Percentiles rank a stretch among this genome's conserved stretches.
Evolutionary conservation across 768 basidiomycete genomes (phyloP).

Genomic region (Crepidotus variabilis): DNA sequence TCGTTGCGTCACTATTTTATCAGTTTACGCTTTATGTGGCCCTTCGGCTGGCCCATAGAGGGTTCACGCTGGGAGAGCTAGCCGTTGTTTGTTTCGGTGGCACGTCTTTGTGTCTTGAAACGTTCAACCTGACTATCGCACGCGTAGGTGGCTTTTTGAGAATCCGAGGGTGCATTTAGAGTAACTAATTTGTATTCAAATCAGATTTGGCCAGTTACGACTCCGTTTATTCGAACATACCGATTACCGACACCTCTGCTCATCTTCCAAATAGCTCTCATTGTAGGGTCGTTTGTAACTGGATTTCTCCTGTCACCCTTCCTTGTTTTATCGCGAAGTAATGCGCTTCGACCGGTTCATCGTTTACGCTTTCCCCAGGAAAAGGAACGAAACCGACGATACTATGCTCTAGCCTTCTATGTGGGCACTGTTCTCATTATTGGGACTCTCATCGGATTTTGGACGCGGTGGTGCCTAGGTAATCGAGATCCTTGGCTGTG

Average conservation of each 20-base stretch:
- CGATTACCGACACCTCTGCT: slow-evolving; percentile 90
- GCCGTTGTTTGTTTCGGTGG: slow-evolving; percentile 87
- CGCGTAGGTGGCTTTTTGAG: slow-evolving; percentile 46
- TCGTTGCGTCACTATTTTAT: slow-evolving; percentile 73
- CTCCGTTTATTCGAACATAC: slow-evolving; percentile 85
- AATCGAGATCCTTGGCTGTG: slow-evolving; percentile 85
- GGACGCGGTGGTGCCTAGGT: slow-evolving; percentile 87
- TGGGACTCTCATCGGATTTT: slow-evolving; percentile 80
- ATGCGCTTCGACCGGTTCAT: slow-evolving; percentile 80
- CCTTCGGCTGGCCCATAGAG: slow-evolving; percentile 86
- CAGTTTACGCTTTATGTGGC: slow-evolving; percentile 90
- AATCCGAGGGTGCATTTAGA: background rate
- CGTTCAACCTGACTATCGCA: slow-evolving; percentile 79
- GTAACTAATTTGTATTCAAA: slow-evolving; percentile 1
- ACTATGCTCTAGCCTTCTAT: slow-evolving; percentile 85
- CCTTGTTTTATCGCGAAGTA: slow-evolving; percentile 86
- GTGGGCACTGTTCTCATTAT: slow-evolving; percentile 72
- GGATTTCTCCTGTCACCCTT: slow-evolving; percentile 94
- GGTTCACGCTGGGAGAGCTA: slow-evolving; percentile 93
- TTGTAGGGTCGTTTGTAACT: slow-evolving; percentile 88
- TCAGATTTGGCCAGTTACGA: slow-evolving; percentile 78
- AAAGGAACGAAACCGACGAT: slow-evolving; percentile 75
- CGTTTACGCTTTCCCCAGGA: slow-evolving; percentile 83
- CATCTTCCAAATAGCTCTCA: slow-evolving; percentile 87
- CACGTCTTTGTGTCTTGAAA: slow-evolving; percentile 81